Conservation (phyloP, 2,329 filamentous ascomycete genomes). For the Fusarium staphyleae region DNA sequence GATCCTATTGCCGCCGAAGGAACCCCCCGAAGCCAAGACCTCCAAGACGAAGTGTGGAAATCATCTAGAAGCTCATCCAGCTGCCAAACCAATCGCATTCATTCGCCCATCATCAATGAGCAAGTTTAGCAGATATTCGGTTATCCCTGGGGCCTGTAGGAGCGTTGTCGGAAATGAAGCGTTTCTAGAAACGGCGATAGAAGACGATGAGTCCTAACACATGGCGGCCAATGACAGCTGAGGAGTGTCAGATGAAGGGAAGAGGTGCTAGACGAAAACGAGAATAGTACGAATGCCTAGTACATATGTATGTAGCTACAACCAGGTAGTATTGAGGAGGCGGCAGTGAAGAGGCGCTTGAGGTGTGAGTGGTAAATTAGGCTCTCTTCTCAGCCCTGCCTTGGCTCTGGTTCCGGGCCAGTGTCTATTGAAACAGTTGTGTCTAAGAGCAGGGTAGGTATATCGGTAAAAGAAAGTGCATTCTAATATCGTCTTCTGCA, state of each 20-base stretch:
- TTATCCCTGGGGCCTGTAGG: no score
- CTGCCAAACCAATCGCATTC: background rate
- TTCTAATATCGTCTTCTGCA: background rate
- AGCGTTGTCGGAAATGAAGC: constrained; percentile 32
- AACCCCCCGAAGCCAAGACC: no score
- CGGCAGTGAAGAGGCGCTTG: constrained; percentile 1
- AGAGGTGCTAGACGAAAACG: constrained; percentile 13
- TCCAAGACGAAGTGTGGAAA: constrained; percentile 4
- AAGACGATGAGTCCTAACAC: constrained; percentile 21
- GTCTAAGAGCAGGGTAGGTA: constrained; percentile 1
- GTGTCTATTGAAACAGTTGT: constrained; percentile 11
- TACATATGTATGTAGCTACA: no score
- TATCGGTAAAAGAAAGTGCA: constrained; percentile 5
- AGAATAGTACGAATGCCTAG: constrained; percentile 22
- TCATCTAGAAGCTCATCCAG: background rate
- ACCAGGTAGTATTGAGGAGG: no score
- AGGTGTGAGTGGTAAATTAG: background rate
- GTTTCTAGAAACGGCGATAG: constrained; percentile 38
- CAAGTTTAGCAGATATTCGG: constrained; percentile 7
- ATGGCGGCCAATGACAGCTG: constrained; percentile 23
- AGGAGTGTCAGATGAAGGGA: constrained; percentile 8
- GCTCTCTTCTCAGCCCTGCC: constrained; percentile 35
- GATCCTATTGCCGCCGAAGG: constrained; percentile 23
- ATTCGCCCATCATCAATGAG: constrained; percentile 7
- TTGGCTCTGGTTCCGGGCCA: constrained; percentile 13